Evolutionary conservation across 805 yeast species (phyloP).

Genomic region (Kodamaea kaohsiungensis): DNA sequence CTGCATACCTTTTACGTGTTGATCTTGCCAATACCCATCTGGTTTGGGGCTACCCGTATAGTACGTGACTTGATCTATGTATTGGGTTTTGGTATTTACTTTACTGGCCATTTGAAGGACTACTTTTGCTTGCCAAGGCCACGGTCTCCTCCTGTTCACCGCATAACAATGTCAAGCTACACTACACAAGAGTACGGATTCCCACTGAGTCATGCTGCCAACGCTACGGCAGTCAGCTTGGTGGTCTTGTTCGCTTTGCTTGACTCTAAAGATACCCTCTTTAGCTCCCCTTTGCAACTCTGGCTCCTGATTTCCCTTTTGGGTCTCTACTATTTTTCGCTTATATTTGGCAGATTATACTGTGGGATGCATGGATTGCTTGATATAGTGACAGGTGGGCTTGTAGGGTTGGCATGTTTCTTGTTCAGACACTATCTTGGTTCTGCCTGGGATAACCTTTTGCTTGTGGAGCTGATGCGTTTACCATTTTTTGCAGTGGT

Average conservation of each 20-base stretch:
- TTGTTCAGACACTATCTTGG: slow-evolving; percentile 45
- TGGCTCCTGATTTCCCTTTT: slow-evolving; percentile 20
- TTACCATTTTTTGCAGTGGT: slow-evolving; percentile 30
- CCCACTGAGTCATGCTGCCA: slow-evolving; percentile 93
- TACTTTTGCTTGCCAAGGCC: slow-evolving; percentile 91
- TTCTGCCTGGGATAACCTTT: slow-evolving; percentile 45
- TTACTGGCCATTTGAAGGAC: slow-evolving; percentile 79
- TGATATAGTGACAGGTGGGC: slow-evolving; percentile 67
- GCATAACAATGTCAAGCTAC: slow-evolving; percentile 88
- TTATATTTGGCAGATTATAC: slow-evolving; percentile 80
- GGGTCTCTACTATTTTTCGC: slow-evolving; percentile 56
- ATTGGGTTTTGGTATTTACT: slow-evolving; percentile 68
- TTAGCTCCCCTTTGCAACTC: slow-evolving; percentile 14
- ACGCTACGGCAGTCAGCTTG: slow-evolving; percentile 81
- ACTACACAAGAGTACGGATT: slow-evolving; percentile 94
- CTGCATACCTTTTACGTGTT: slow-evolving; percentile 92
- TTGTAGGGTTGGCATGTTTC: slow-evolving; percentile 60
- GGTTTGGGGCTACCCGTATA: slow-evolving; percentile 66
- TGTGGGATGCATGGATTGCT: slow-evolving; percentile 97
- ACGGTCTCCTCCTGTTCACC: slow-evolving; percentile 82
- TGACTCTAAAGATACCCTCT: slow-evolving; percentile 9
- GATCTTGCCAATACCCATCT: slow-evolving; percentile 79
- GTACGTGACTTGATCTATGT: slow-evolving; percentile 63
- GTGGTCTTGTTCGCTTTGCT: slow-evolving; percentile 28
- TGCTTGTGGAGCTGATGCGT: slow-evolving; percentile 25